Base-by-base conservation (phyloP, 192 early-diverging fungal genomes). In the Coemansia sp. region DNA sequence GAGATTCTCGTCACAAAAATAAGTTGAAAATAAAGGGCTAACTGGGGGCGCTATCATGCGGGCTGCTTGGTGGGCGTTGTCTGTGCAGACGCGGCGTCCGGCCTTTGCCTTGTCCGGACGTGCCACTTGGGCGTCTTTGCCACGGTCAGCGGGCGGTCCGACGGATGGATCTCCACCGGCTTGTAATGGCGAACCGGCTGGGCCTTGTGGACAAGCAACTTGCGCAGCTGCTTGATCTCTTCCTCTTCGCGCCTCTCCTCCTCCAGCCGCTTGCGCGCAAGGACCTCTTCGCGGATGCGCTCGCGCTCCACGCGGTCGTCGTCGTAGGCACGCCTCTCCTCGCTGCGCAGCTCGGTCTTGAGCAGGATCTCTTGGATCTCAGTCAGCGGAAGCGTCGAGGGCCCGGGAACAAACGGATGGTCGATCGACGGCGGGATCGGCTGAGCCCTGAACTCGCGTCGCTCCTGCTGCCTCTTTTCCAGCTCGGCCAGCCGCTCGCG, bases 241-340 rank as follows among this genome's bases (percentile, higher is more conserved):
- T 83, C 76, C 47, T 78, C 65, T 57, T 88, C 85, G 27, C 80
- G 69, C 54, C 75, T 64, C 72, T 85, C 81, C 61, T 83, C 68
- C 59, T 69, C 66, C 60, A 71, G 65, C 11, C 59, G 59, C 69
- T 85, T 81, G 62, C 83, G 75, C 57, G 75, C 68, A 11, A 80
- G 60, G 58, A 82, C 80, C 32, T 86, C 82, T 49, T 87, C 84
- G 60, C 75, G 69, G 30, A 67, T 68, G 60, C 83, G 83, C 74
- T 79, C 78, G 50, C 72, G 70, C 64, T 73, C 71, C 49, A 28
- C 63, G 51, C 78, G 78, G 27, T 76, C 71, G 46, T 86, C 85
- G 28, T 91, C 89, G 69, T 82, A 91, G 39, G 69, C 82, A 29
- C 69, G 67, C n/a, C 89, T 61, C 68, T 89, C 89, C 65, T 88